A percentile compares a stretch with the other conserved stretches of the same genome.
These are phyloP conservation scores for Umbelopsis sp. DNA, from an alignment of 192 early-diverging fungal species.

Conservation along the genomic window DNA sequence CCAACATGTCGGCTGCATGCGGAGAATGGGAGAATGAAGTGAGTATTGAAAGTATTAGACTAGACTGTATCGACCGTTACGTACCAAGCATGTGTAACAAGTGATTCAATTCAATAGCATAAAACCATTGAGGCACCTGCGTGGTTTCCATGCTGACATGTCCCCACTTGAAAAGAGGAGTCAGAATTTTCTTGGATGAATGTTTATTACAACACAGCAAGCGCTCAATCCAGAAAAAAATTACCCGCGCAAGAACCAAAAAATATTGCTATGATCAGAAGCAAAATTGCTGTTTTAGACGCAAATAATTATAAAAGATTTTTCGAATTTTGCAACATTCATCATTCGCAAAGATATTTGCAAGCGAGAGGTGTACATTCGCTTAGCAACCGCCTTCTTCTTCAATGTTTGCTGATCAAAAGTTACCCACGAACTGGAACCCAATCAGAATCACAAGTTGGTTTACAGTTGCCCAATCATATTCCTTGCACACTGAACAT, in stretches of 20 bases:
- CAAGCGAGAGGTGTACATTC: too few relatives aligned
- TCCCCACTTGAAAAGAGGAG: neutral
- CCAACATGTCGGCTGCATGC: slow-evolving; percentile 59
- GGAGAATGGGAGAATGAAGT: neutral
- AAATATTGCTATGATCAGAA: neutral
- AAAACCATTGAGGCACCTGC: slow-evolving; percentile 28
- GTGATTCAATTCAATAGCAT: slow-evolving; percentile 26
- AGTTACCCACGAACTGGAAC: too few relatives aligned
- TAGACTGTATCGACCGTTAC: neutral
- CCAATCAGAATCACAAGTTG: too few relatives aligned
- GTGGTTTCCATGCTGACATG: slow-evolving; percentile 29
- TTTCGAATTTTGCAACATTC: too few relatives aligned
- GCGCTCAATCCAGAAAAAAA: neutral
- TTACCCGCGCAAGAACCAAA: neutral
- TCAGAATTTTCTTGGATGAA: slow-evolving; percentile 17
- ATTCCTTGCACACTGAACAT: too few relatives aligned
- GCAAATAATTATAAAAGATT: too few relatives aligned
- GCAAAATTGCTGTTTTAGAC: too few relatives aligned
- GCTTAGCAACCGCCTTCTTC: too few relatives aligned
- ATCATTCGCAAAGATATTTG: too few relatives aligned
- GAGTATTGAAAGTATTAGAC: neutral
- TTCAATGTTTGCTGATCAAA: too few relatives aligned
- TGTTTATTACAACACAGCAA: neutral
- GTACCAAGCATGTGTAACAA: slow-evolving; percentile 34
- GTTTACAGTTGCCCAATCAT: too few relatives aligned